phyloP scores from a whole-genome alignment of 805 yeast species.

The Wilhelminamyces savonicus region DNA sequence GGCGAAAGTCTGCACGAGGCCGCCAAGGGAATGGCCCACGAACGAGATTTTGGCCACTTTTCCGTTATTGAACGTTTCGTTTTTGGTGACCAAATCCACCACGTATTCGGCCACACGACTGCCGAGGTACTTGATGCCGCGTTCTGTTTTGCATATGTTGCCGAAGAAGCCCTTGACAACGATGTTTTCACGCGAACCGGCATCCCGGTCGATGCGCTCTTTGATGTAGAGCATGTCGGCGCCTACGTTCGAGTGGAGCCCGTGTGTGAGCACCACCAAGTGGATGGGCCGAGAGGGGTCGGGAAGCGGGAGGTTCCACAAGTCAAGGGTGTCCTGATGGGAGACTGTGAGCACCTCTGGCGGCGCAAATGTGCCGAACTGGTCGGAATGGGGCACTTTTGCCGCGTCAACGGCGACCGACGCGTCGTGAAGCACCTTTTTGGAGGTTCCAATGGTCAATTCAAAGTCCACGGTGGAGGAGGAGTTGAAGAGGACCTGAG shows the following conservation, averaged over 20 bases:
- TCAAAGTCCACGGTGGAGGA: conserved; percentile 65
- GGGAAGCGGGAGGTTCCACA: conserved; percentile 69
- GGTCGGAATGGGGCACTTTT: conserved; percentile 15
- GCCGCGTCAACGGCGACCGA: conserved; percentile 17
- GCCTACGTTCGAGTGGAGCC: conserved; percentile 82
- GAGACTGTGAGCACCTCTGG: conserved; percentile 37
- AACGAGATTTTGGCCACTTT: conserved; percentile 67
- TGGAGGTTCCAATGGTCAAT: conserved; percentile 47
- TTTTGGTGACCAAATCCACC: conserved; percentile 44
- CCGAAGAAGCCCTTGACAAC: conserved; percentile 79
- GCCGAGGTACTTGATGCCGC: conserved; percentile 83
- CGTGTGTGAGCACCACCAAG: conserved; percentile 83
- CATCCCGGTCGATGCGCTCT: conserved; percentile 59
- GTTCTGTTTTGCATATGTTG: conserved; percentile 82
- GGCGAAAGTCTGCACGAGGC: conserved; percentile 86
- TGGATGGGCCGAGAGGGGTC: conserved; percentile 56
- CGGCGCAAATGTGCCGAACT: conserved; percentile 21
- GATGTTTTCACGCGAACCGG: conserved; percentile 51
- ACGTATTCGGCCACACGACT: conserved; percentile 72
- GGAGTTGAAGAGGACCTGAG: conserved; percentile 72
- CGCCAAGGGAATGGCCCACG: conserved; percentile 91
- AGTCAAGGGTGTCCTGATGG: conserved; percentile 52
- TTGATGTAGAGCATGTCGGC: conserved; percentile 87
- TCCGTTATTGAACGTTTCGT: conserved; percentile 27
- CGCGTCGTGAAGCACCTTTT: conserved; percentile 25